Base-by-base conservation (phyloP, 345 rosid genomes). In the Fremontodendron californicum region DNA sequence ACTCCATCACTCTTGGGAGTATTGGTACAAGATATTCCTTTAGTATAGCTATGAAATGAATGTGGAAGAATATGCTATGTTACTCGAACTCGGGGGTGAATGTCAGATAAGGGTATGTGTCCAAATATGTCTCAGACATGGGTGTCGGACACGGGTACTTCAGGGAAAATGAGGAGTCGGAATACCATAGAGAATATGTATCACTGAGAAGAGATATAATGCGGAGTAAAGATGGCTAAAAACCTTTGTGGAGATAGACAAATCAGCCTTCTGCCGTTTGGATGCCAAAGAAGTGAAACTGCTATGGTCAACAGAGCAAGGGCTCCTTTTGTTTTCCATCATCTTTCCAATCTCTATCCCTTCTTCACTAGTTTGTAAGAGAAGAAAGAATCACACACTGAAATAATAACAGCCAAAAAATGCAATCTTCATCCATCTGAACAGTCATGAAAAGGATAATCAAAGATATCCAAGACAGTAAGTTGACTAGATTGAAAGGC, bases 221-320 rank as follows among this genome's bases (percentile, higher is more conserved):
- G 55, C 7, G 4, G 25, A 45, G 31, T 27, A 70, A 37, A 21
- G 65, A 62, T 45, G 55, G 72, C 6, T 33, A 77, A 68, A 48
- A 77, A 93, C 99, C 99, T 93, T 96, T 73, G 90, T 74, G 25
- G 93, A 89, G 78, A 91, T 85, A 35, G 98, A 87, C 72, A 89
- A 80, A 77, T 87, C 91, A 65, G 93, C 80, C 86, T 92, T 95
- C 37, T 90, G 98, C 35, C 96, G 88, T 81, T 95, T 95, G 51
- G 88, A 74, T 52, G 88, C 81, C 19, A 91, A 87, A 74, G 90
- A 78, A 70, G 86, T 79, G 82, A 89, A 75, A 63, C 75, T 80
- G 64, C 79, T 82, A 49, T 91, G 91, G 72, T 87, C 97, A 9
- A 91, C 79, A 80, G 92, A 79, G 75, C 88, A 93, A 5, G 91